Evolutionary conservation across 106 monocot genomes (phyloP), one percentile per base, ranked within the genome.

Genomic region (Amphibolis antarctica): DNA sequence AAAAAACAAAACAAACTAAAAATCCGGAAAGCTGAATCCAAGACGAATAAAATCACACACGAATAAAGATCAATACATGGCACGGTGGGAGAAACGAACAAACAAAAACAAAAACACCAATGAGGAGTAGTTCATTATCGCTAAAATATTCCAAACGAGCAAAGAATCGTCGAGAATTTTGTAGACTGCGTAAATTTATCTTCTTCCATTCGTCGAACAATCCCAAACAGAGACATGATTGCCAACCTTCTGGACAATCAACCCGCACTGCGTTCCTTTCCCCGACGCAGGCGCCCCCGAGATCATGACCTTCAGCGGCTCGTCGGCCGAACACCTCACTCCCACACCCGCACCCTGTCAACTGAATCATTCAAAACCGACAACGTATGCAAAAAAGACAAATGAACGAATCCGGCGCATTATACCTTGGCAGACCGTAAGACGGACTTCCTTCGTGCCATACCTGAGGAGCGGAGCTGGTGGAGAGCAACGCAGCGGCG

Each of bases 211-310:
- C 36, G 7, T 36, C 36, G 12, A 31, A 44, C 20, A 22, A 42
- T 5, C 12, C 19, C 20, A 18, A 46, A 28, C 44, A 12, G n/a
- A 61, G 5, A 62, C 9, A 42, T 44, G 7, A 15, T 53, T 5
- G 12, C 27, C 14, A 22, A 46, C 93, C 81, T 89, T 94, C 62
- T 81, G 67, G 23, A 89, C 83, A 48, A 86, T 86, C 83, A 94
- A 69, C 56, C 78, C 61, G 28, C 93, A 89, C 61, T 94, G 93
- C 26, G 93, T 89, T 28, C 93, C 93, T 59, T 94, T 94, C 25
- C 93, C 93, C 0, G 93, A 94, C 7, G 93, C 93, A 5, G 93
- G 93, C 23, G 93, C 83, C 1, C 89, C 93, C 4, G 86, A 89
- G 66, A 94, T 94, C 82, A 94, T 94, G 68, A 94, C 86, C 79